Evolutionary conservation across 345 rosid species (phyloP).

Genomic region (Syzygium jambos): DNA sequence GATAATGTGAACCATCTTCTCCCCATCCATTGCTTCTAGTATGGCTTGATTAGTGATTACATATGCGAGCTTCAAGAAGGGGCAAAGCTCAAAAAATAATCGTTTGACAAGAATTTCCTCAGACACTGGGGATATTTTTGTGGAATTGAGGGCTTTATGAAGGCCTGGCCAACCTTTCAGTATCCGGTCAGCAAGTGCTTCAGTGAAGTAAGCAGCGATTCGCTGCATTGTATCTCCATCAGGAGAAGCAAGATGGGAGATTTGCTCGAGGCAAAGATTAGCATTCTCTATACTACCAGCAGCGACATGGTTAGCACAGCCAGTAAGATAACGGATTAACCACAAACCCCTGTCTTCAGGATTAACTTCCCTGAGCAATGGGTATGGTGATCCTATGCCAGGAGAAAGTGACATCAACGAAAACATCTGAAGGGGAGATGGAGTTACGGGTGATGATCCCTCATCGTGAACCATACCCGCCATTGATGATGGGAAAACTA

Average conservation of each 20-base stretch:
- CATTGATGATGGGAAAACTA: not conserved
- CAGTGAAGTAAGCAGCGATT: conserved; percentile 68
- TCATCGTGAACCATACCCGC: conserved; percentile 24
- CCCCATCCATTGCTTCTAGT: conserved; percentile 64
- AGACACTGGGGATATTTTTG: conserved; percentile 23
- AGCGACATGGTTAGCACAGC: conserved; percentile 59
- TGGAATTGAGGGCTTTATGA: conserved; percentile 65
- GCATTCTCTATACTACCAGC: conserved; percentile 59
- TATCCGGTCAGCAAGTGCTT: conserved; percentile 58
- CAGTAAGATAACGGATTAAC: conserved; percentile 44
- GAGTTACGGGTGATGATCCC: conserved; percentile 43
- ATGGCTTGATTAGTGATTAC: conserved; percentile 64
- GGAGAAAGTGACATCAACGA: conserved; percentile 56
- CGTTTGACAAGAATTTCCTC: conserved; percentile 50
- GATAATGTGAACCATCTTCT: conserved; percentile 67
- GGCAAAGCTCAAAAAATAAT: conserved; percentile 63
- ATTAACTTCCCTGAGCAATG: conserved; percentile 47
- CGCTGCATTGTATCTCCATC: conserved; percentile 72
- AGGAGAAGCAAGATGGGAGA: conserved; percentile 57
- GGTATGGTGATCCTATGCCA: conserved; percentile 48
- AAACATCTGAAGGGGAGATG: conserved; percentile 46
- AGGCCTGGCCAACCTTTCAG: conserved; percentile 67
- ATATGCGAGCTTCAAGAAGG: conserved; percentile 52
- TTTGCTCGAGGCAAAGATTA: conserved; percentile 46
- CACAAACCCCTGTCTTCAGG: conserved; percentile 64